Base-by-base conservation (phyloP, 2,329 filamentous ascomycete genomes). In the Scolecobasidium constrictum region DNA sequence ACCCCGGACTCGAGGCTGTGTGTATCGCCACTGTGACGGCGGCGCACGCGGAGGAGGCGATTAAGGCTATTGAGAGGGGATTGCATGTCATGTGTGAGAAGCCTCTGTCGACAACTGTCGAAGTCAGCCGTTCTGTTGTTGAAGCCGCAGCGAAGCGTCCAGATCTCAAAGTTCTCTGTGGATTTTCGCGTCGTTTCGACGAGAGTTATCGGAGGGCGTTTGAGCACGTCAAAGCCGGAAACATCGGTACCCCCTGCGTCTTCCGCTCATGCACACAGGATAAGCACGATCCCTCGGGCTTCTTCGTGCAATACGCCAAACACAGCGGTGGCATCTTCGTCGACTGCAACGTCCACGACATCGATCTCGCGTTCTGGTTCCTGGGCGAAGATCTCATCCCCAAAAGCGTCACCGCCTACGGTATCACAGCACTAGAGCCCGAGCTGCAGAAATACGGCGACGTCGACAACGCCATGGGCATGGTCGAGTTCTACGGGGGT, bases 341-440 rank as follows among this genome's bases (percentile, higher is more conserved):
- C 45, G 80, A 83, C 63, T 80, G 75, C 62, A 76, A 73, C 40
- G 76, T 83, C 53, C 80, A 83, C 63, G 80, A 83, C 51, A 83
- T 83, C 50, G 77, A 80, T 48, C 67, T 81, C 2, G 67, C 75
- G 0, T 62, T 80, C 2, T 81, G 76, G 75, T 80, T 74, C 63
- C 77, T 79, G 52, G 73, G 73, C 7, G 59, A 71, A 37, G 66
- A 72, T 37, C 65, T 62, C 33, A 57, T 65, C 12, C 66, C 77
- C 48, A 79, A 78, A 58, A 69, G 64, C 38, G 71, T 77, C 6
- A 64, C 66, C 0, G 73, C 74, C 0, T 59, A 71, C 2, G 77
- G 76, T 7, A 72, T 77, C 49, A 75, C 70, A 2, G 75, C 75
- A 2, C 70, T 79, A 2, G 68, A 77, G 49, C 73, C 75, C 0